Percentiles rank a stretch among this genome's conserved stretches.
Conservation (phyloP, 352 stramenopile genomes). For the Pythium coloratum region DNA sequence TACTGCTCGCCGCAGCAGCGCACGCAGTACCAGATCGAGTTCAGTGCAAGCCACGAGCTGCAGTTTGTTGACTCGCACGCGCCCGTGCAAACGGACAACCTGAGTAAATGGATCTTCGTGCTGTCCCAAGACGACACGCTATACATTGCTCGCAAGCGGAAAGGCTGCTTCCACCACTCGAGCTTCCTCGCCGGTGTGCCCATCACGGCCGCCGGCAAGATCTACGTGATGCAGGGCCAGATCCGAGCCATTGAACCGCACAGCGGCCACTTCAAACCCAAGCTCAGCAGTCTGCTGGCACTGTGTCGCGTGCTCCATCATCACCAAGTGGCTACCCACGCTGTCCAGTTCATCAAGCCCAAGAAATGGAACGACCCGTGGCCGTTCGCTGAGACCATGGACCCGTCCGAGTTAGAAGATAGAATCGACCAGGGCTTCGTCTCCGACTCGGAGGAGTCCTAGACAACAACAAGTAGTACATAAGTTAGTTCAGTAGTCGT, state of each 20-base stretch:
- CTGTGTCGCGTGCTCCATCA: constrained; percentile 42
- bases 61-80: constrained; percentile 37
- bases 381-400: constrained; percentile 36
- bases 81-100: constrained; percentile 54
- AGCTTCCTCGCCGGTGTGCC: constrained; percentile 69
- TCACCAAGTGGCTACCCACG: constrained; percentile 40
- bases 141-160: constrained; percentile 71
- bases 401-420: background rate
- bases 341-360: constrained; percentile 59
- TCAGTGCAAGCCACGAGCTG: constrained; percentile 25
- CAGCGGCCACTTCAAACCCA: constrained; percentile 75
- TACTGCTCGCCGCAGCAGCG: constrained; percentile 53
- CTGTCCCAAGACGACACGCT: constrained; percentile 35
- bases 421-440: background rate
- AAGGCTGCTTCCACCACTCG: constrained; percentile 76
- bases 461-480: background rate
- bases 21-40: constrained; percentile 46
- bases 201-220: constrained; percentile 65
- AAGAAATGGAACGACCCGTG: constrained; percentile 69
- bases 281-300: constrained; percentile 43
- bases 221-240: constrained; percentile 55
- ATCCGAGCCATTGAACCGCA: constrained; percentile 70
- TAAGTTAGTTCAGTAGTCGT: background rate
- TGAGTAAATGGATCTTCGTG: constrained; percentile 84
- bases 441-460: constrained; percentile 27